These are phyloP conservation scores for Oryza brachyantha DNA, from an alignment of 176 grass and related monocot genomes.

Conservation along the genomic window DNA sequence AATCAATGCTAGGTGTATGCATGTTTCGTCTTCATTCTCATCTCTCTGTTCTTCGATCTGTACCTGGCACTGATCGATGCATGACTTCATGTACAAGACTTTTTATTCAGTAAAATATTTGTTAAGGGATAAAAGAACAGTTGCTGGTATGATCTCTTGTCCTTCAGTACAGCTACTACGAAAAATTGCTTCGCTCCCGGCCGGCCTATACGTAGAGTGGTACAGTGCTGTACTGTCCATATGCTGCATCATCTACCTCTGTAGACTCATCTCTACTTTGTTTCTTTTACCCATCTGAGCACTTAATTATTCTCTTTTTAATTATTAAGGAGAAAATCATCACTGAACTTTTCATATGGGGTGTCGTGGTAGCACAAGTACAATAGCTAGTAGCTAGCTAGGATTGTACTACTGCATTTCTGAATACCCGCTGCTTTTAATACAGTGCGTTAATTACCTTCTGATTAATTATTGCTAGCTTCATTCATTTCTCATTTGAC, in stretches of 20 bases:
- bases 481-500: too few relatives aligned
- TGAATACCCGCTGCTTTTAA: too few relatives aligned
- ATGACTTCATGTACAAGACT: not conserved
- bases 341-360: not conserved
- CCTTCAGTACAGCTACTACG: constrained; percentile 26
- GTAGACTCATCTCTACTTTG: constrained; percentile 45
- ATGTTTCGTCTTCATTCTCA: not conserved
- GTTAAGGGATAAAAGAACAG: not conserved
- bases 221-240: constrained; percentile 42
- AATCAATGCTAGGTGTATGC: not conserved
- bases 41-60: not conserved
- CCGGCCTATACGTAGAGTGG: constrained; percentile 44
- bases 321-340: constrained; percentile 8
- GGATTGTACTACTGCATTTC: constrained; percentile 3
- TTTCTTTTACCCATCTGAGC: constrained; percentile 16
- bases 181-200: constrained; percentile 37
- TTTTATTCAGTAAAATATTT: not conserved
- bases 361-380: not conserved
- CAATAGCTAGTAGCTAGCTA: not conserved
- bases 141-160: constrained; percentile 44
- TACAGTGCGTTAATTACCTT: too few relatives aligned
- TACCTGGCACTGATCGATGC: not conserved
- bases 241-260: constrained; percentile 31
- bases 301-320: not conserved
- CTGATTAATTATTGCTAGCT: too few relatives aligned